These are phyloP conservation scores for Pneumocystis carinii DNA, from an alignment of 1,139 yeast species.

Conservation along the genomic window DNA sequence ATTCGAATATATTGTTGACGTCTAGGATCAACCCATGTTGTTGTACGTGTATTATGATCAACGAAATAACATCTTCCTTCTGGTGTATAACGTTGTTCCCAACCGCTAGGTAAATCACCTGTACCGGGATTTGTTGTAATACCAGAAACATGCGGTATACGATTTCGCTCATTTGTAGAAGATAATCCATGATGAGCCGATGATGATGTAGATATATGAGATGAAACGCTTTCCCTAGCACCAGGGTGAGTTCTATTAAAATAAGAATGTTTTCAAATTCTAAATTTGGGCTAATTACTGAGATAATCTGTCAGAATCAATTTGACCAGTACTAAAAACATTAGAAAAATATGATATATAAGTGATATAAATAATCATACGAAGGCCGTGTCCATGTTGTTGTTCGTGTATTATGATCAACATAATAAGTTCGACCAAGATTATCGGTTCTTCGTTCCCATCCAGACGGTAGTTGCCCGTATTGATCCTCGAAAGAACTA, in stretches of 20 bases:
- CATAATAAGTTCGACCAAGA: constrained; percentile 92
- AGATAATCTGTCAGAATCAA: constrained; percentile 13
- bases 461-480: constrained; percentile 92
- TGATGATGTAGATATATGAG: constrained; percentile 21
- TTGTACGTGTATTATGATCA: constrained; percentile 94
- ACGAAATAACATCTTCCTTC: constrained; percentile 97
- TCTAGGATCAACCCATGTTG: constrained; percentile 99
- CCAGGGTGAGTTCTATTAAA: constrained; percentile 84
- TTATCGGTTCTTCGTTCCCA: constrained; percentile 98
- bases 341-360: constrained; percentile 25
- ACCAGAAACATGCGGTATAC: constrained; percentile 43
- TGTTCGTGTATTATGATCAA: constrained; percentile 91
- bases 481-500: constrained; percentile 91
- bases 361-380: not conserved
- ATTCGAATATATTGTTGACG: constrained; percentile 96
- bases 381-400: constrained; percentile 95
- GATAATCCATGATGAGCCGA: constrained; percentile 17
- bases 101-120: constrained; percentile 94
- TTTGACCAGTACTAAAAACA: constrained; percentile 30
- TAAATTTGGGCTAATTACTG: constrained; percentile 37
- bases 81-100: constrained; percentile 97
- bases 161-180: constrained; percentile 27
- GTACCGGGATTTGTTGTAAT: constrained; percentile 79
- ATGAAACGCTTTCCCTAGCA: constrained; percentile 25
- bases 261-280: constrained; percentile 80